Conservation (phyloP, 768 basidiomycete species). For the Pleurotus tuber-regium region DNA sequence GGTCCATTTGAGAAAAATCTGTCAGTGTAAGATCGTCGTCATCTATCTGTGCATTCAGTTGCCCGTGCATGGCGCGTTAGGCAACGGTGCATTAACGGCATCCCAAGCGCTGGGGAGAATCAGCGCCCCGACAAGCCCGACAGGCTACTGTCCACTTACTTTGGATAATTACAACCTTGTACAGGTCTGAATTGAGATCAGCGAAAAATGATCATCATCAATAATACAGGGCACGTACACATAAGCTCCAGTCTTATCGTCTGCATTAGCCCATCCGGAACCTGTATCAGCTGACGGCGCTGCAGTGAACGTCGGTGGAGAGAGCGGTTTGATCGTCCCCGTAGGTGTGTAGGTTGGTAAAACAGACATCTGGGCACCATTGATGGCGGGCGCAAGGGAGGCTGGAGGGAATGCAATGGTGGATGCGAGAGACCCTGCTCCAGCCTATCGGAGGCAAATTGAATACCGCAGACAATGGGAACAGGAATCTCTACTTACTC, state of each 20-base stretch:
- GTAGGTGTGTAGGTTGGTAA: slow-evolving; percentile 76
- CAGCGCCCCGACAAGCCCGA: too few relatives aligned
- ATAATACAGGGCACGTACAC: slow-evolving; percentile 33
- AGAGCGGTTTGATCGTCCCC: slow-evolving; percentile 60
- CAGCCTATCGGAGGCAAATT: too few relatives aligned
- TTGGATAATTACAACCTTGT: slow-evolving; percentile 62
- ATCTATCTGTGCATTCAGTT: too few relatives aligned
- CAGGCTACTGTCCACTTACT: too few relatives aligned
- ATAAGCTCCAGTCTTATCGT: slow-evolving; percentile 58
- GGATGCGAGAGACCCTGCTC: slow-evolving; percentile 59
- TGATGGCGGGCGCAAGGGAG: slow-evolving; percentile 48
- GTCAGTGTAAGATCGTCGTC: too few relatives aligned
- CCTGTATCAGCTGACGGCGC: slow-evolving; percentile 56
- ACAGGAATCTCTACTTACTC: too few relatives aligned
- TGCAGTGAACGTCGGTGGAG: slow-evolving; percentile 60
- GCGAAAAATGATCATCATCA: slow-evolving; percentile 6
- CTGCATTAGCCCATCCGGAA: slow-evolving; percentile 71
- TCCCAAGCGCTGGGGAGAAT: slow-evolving; percentile 49
- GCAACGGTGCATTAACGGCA: slow-evolving; percentile 48
- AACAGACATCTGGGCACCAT: slow-evolving; percentile 47
- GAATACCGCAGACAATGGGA: too few relatives aligned
- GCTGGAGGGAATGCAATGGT: slow-evolving; percentile 69
- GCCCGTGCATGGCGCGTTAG: slow-evolving; percentile 42
- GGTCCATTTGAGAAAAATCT: too few relatives aligned
- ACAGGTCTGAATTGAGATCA: slow-evolving; percentile 39